Percentiles rank a stretch among this genome's conserved stretches.
These are phyloP conservation scores for Piper longum DNA, from an alignment of 164 flowering plant species.

Conservation along the genomic window DNA sequence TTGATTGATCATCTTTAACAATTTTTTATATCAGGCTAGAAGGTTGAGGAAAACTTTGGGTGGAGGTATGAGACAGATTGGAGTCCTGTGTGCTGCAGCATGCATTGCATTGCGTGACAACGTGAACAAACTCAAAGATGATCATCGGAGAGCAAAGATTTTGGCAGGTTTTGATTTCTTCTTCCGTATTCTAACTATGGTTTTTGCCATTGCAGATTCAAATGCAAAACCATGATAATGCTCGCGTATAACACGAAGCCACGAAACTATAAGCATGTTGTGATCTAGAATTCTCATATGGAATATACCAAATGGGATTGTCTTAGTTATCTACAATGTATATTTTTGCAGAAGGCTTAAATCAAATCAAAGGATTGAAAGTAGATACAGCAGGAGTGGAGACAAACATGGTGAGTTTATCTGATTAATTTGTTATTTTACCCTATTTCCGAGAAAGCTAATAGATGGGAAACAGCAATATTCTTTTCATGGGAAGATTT, in stretches of 20 bases:
- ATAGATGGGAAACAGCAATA: too few relatives aligned
- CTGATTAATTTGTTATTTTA: too few relatives aligned
- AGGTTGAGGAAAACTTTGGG: constrained; percentile 80
- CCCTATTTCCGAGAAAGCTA: too few relatives aligned
- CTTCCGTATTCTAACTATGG: not conserved
- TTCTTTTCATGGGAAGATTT: too few relatives aligned
- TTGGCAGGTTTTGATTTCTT: constrained; percentile 49
- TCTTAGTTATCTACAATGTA: not conserved
- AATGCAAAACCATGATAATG: not conserved
- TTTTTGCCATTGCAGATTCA: not conserved
- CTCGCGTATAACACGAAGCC: too few relatives aligned
- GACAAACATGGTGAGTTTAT: constrained; percentile 66
- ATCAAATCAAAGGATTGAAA: constrained; percentile 48
- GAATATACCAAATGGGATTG: not conserved
- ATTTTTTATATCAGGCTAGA: constrained; percentile 39
- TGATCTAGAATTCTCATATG: not conserved
- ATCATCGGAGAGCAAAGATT: constrained; percentile 70
- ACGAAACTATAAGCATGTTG: too few relatives aligned
- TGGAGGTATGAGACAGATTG: constrained; percentile 88
- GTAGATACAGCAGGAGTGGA: constrained; percentile 55
- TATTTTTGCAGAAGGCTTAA: constrained; percentile 49
- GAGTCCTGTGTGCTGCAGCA: constrained; percentile 81
- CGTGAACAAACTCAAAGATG: constrained; percentile 53
- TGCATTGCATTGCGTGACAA: constrained; percentile 62
- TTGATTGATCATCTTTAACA: not conserved